A percentile compares a stretch with the other conserved stretches of the same genome.
Conservation (phyloP, 768 basidiomycete genomes). For the Tulasnella sp. region DNA sequence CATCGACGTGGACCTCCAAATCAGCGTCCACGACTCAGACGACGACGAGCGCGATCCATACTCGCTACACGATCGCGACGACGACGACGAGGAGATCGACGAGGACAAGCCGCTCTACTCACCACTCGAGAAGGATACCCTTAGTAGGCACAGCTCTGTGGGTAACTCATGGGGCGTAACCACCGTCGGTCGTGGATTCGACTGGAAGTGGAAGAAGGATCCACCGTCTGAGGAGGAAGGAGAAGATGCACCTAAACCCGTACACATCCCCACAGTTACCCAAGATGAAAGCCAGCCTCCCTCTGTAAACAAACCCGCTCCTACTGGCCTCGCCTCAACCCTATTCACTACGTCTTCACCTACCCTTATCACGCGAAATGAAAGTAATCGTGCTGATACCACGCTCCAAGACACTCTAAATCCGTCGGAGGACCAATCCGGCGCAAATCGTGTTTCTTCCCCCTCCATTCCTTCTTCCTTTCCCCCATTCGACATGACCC, state of each 20-base stretch:
- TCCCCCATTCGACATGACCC: background rate
- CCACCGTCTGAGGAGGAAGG: slow-evolving; percentile 21
- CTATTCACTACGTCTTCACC: too few species aligned
- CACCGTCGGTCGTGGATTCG: slow-evolving; percentile 68
- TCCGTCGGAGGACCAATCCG: background rate
- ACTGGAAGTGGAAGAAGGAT: slow-evolving; percentile 46
- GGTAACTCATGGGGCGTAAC: slow-evolving; percentile 69
- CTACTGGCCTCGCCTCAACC: too few species aligned
- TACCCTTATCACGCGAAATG: too few species aligned
- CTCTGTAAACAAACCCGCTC: too few species aligned
- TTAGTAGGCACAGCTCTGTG: background rate
- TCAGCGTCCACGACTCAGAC: background rate
- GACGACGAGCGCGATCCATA: background rate
- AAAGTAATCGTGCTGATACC: slow-evolving; percentile 24
- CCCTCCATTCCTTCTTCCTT: background rate
- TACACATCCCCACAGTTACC: background rate
- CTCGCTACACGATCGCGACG: background rate
- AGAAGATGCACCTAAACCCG: slow-evolving; percentile 10
- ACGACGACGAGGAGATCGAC: slow-evolving; percentile 7
- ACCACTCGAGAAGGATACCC: background rate
- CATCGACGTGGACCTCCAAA: background rate
- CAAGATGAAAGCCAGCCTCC: background rate
- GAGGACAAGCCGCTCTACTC: slow-evolving; percentile 8
- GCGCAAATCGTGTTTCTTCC: background rate
- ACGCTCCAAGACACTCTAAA: background rate